phyloP scores from a whole-genome alignment of 257 asterid genomes.

The Cinchona pubescens region DNA sequence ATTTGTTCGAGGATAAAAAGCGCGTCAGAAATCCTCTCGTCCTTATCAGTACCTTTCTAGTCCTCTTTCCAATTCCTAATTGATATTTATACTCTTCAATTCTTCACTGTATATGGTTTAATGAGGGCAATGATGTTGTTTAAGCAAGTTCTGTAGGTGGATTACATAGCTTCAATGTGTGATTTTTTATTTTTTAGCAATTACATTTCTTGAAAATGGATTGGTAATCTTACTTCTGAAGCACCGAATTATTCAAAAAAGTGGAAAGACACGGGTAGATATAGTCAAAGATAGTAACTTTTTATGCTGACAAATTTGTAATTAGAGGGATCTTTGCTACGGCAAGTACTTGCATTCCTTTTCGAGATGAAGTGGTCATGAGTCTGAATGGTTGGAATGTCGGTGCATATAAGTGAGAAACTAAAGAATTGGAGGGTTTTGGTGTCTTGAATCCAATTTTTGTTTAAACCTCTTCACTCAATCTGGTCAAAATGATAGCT shows the following conservation, averaged over 20 bases:
- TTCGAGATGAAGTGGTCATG: neutral
- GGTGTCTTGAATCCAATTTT: neutral
- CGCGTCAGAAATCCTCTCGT: conserved; percentile 75
- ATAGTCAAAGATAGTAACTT: neutral
- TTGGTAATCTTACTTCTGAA: too few relatives aligned
- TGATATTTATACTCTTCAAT: neutral
- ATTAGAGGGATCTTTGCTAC: neutral
- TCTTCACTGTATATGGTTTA: neutral
- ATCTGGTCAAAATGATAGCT: neutral
- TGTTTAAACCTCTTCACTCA: neutral
- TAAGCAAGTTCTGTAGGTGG: neutral
- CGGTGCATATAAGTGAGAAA: neutral
- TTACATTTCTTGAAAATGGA: neutral
- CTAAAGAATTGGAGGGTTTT: neutral
- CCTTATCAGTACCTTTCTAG: conserved; percentile 58
- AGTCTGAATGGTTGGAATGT: neutral
- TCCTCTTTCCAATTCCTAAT: conserved; percentile 1
- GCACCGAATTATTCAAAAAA: too few relatives aligned
- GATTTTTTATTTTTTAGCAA: neutral
- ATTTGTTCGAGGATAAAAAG: conserved; percentile 58
- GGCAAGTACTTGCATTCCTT: neutral
- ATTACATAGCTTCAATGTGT: neutral
- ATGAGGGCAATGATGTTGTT: neutral
- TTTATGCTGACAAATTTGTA: neutral
- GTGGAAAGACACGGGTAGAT: neutral